Base-by-base conservation (phyloP, 257 asterid genomes). In the Pogostemon cablin region DNA sequence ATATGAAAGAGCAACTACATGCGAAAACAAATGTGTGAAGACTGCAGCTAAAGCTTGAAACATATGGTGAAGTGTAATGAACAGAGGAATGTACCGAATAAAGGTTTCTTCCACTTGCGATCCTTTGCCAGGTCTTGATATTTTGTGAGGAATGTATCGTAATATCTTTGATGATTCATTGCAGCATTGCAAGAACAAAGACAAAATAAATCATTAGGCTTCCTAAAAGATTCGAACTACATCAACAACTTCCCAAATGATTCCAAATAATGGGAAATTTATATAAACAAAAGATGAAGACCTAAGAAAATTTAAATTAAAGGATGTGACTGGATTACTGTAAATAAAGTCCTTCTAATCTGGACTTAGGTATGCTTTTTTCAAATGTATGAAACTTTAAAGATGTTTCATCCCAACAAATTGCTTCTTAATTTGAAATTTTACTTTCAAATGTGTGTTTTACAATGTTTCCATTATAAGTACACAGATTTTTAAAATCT, bases 1-100 rank as follows among this genome's bases (percentile, higher is more conserved):
- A 70, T 95, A 95, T 4, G 93, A 82, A 57, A 95, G 92, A 57
- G 92, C 98, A 66, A 91, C 98, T 93, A 64, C 60, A 46, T 64
- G 63, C 7, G 41, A 35, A 69, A 65, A 53, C 35, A 41, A 48
- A 77, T 0, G 50, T 20, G 56, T 38, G 59, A 71, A 56, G 8
- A 39, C 48, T 32, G 65, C 50, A 69, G 63, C 37, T 39, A 4
- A 68, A 67, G 67, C 15, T 54, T 38, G 40, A 10, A 65, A 61
- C 32, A 5, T 20, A 20, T 35, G 57, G 8, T 3, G 2, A 3
- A 34, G 60, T 54, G 48, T 15, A 50, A 11, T 9, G 32, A 48
- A 69, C 55, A 3, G 43, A 64, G 59, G 11, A 69, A 56, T 82
- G 47, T 77, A 89, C 97, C 85, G 35, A 85, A 78, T 59, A 54